Percentiles rank a stretch among this genome's conserved stretches.
These are phyloP conservation scores for Sequoia sempervirens DNA, from an alignment of 75 land plant genomes.

Conservation along the genomic window DNA sequence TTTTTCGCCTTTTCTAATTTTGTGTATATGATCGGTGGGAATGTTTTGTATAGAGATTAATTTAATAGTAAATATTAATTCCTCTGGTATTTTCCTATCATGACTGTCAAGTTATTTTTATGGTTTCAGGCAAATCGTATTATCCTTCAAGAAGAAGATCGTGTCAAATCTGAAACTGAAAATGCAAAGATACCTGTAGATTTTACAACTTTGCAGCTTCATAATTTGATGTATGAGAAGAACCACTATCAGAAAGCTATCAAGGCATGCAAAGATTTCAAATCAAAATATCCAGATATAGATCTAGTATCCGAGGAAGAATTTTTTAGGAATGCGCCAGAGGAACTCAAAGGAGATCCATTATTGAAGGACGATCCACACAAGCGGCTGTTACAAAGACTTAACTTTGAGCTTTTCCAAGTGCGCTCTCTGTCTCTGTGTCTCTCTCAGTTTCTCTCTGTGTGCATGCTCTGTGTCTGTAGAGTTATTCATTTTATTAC, in stretches of 20 bases:
- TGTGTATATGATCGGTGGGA: background rate
- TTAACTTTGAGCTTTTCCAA: slow-evolving; percentile 90
- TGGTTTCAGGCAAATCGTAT: slow-evolving; percentile 68
- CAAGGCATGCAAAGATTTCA: slow-evolving; percentile 95
- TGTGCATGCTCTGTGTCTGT: background rate
- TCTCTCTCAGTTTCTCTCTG: background rate
- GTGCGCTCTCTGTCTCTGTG: slow-evolving; percentile 23
- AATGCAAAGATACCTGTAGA: slow-evolving; percentile 86
- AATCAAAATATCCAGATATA: slow-evolving; percentile 90
- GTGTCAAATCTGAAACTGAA: slow-evolving; percentile 81
- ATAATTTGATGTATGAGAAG: slow-evolving; percentile 93
- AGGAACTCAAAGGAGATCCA: slow-evolving; percentile 52
- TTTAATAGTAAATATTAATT: background rate
- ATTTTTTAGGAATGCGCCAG: slow-evolving; percentile 72
- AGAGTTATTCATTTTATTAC: background rate
- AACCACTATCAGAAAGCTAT: slow-evolving; percentile 92
- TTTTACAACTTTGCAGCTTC: slow-evolving; percentile 87
- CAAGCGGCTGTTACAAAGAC: slow-evolving; percentile 86
- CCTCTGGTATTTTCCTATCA: background rate
- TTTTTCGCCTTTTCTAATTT: background rate
- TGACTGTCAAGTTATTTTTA: background rate
- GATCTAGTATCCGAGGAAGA: slow-evolving; percentile 92
- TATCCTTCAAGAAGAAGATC: slow-evolving; percentile 88
- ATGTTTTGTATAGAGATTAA: background rate
- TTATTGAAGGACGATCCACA: slow-evolving; percentile 57